phyloP scores from a whole-genome alignment of 2,329 filamentous ascomycete genomes.

The Colletotrichum melonis region DNA sequence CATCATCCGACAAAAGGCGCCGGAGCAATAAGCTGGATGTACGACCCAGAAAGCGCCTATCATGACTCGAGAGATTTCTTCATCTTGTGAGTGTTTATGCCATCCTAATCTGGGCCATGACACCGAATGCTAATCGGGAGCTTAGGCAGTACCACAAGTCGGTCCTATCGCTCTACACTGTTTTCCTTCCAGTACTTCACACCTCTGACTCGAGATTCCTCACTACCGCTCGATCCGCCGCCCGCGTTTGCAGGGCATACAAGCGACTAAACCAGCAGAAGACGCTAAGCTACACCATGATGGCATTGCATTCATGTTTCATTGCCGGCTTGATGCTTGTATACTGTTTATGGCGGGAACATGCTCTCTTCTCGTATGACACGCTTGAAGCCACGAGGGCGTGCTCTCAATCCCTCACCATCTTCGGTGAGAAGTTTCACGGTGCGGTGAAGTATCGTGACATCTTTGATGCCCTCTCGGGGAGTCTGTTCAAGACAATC shows the following conservation, averaged over 20 bases:
- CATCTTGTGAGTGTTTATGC: slow-evolving; percentile 34
- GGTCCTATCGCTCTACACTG: slow-evolving; percentile 39
- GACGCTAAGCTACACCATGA: slow-evolving; percentile 45
- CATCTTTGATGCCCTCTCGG: slow-evolving; percentile 42
- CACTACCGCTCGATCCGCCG: slow-evolving; percentile 37
- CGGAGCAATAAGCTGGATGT: slow-evolving; percentile 41
- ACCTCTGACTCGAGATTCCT: slow-evolving; percentile 40
- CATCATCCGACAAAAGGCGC: slow-evolving; percentile 38
- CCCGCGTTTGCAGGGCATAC: slow-evolving; percentile 43
- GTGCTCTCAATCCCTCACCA: slow-evolving; percentile 42
- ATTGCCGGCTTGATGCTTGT: slow-evolving; percentile 43
- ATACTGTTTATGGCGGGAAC: slow-evolving; percentile 43
- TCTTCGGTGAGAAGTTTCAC: slow-evolving; percentile 44
- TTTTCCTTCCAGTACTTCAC: slow-evolving; percentile 39
- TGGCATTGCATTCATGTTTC: slow-evolving; percentile 44
- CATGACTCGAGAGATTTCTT: slow-evolving; percentile 43
- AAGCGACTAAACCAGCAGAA: slow-evolving; percentile 44
- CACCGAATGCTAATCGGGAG: too few relatives aligned
- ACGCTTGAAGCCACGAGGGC: slow-evolving; percentile 42
- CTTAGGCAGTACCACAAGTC: slow-evolving; percentile 42
- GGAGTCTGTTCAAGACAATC: slow-evolving; percentile 39
- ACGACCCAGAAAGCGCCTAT: slow-evolving; percentile 41
- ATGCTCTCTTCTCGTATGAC: slow-evolving; percentile 39
- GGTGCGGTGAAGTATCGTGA: slow-evolving; percentile 44
- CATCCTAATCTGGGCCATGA: too few relatives aligned